phyloP scores from a whole-genome alignment of 805 yeast genomes.

The Saccharomycopsis guyanensis region DNA sequence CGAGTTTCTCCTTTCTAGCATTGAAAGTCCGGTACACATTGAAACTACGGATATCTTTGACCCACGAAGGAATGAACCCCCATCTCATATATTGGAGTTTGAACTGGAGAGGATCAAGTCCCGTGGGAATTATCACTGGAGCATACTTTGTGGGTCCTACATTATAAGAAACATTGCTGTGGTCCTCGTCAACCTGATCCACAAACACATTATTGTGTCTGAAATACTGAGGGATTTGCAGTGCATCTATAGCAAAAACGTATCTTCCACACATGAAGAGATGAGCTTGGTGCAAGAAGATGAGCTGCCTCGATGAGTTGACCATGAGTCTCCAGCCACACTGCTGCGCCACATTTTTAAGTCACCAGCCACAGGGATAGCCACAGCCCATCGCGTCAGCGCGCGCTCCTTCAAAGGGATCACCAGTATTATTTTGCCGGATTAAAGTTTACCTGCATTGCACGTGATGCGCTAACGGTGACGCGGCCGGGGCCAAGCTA shows the following conservation, averaged over 20 bases:
- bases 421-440: too few relatives aligned
- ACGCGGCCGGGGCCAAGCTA: too few relatives aligned
- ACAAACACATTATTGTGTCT: constrained; percentile 23
- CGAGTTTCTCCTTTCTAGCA: constrained; percentile 60
- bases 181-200: constrained; percentile 24
- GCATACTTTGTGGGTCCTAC: constrained; percentile 52
- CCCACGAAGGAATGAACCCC: constrained; percentile 74
- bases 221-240: constrained; percentile 24
- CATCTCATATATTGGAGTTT: constrained; percentile 56
- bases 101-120: constrained; percentile 24
- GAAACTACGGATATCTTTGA: constrained; percentile 31
- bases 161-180: constrained; percentile 40
- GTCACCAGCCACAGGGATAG: too few relatives aligned
- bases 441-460: too few relatives aligned
- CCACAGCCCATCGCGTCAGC: too few relatives aligned
- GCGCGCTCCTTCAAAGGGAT: too few relatives aligned
- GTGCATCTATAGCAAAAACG: constrained; percentile 35
- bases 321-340: too few relatives aligned
- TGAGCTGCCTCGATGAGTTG: constrained; percentile 6
- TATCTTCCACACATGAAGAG: constrained; percentile 67
- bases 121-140: constrained; percentile 31
- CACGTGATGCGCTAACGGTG: too few relatives aligned
- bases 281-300: background rate
- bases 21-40: constrained; percentile 50
- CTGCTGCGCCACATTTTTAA: too few relatives aligned